Evolutionary conservation across 2,329 filamentous ascomycete genomes (phyloP), one percentile per base, ranked within the genome.

Genomic region (Aspergillus sp.): DNA sequence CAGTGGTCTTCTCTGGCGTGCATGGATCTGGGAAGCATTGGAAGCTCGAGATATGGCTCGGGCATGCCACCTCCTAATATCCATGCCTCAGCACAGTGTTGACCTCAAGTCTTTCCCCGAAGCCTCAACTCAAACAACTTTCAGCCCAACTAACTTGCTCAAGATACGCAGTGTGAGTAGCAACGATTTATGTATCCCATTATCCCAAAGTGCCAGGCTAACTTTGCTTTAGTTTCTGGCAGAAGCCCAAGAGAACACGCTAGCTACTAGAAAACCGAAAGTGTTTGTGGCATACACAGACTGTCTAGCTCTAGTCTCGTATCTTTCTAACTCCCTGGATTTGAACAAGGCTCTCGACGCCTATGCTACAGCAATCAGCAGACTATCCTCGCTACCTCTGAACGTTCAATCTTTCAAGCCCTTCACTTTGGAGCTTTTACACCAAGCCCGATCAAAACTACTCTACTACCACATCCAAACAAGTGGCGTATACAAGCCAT

Each of bases 1-100:
- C 62, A 53, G 51, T 34, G 62, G 74, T 7, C 52, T 74, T 2
- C 62, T 88, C 2, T 80, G 78, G 73, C 75, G 77, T 42, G 75
- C 76, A 2, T 86, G 82, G 77, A 71, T 83, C 1, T 90, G 85
- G 83, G 73, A 83, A 50, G 76, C 81, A n/a, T 66, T 93, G 4
- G 65, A 71, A 4, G 48, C 45, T n/a, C 62, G 60, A 3, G 58
- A 75, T 29, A 48, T 62, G 28, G 40, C 52, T 3, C 59, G 56
- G 39, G 69, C 71, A 10, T 54, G 69, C 5, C 53, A 62, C 32
- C 51, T 69, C 13, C 53, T 78, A 2, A 49, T 70, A 27, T 62
- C 65, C 6, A 68, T 75, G 40, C 56, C 66, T 3, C 59, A 66
- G 13, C 60, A 59, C 6, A 54, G 37, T 27, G 48, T 68, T 10